These are phyloP conservation scores for Claviceps paspali DNA, from an alignment of 2,329 filamentous ascomycete species.

Conservation along the genomic window DNA sequence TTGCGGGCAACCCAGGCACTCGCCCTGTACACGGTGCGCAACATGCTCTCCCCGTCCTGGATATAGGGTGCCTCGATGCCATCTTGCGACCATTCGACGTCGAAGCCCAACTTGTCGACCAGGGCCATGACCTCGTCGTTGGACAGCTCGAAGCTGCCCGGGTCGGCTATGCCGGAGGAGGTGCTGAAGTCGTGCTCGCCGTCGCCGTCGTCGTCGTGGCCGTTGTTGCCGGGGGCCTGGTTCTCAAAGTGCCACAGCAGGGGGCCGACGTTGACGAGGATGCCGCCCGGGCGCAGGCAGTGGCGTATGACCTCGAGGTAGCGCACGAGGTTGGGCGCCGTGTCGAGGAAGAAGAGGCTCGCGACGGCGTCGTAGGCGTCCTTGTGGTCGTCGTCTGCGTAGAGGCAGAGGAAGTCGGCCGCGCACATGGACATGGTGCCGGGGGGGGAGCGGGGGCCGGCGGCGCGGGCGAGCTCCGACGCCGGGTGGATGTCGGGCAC, in stretches of 20 bases:
- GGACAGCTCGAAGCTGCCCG: constrained; percentile 78
- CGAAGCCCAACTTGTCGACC: constrained; percentile 62
- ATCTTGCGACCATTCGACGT: constrained; percentile 46
- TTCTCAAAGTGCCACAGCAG: constrained; percentile 93
- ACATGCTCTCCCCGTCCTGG: constrained; percentile 69
- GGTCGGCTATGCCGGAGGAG: constrained; percentile 63
- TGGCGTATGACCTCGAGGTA: constrained; percentile 74
- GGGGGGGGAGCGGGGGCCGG: constrained; percentile 10
- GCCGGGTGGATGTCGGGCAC: constrained; percentile 73
- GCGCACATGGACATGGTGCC: constrained; percentile 85
- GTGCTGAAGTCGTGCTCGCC: constrained; percentile 32
- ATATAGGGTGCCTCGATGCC: constrained; percentile 69
- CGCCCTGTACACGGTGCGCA: constrained; percentile 66
- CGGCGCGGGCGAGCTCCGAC: constrained; percentile 28
- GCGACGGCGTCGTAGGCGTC: constrained; percentile 66
- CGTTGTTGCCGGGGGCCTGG: constrained; percentile 43
- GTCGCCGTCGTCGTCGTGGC: constrained; percentile 34
- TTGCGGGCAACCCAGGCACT: constrained; percentile 82
- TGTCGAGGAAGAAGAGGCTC: constrained; percentile 93
- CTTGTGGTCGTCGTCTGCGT: constrained; percentile 47
- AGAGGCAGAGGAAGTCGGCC: constrained; percentile 83
- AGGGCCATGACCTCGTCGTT: constrained; percentile 76
- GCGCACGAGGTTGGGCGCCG: constrained; percentile 78
- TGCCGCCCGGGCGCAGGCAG: constrained; percentile 61
- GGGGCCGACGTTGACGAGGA: constrained; percentile 83